Evolutionary conservation across 1,139 yeast species (phyloP), one percentile per base, ranked within the genome.

Genomic region (Yamadazyma diddensiae): DNA sequence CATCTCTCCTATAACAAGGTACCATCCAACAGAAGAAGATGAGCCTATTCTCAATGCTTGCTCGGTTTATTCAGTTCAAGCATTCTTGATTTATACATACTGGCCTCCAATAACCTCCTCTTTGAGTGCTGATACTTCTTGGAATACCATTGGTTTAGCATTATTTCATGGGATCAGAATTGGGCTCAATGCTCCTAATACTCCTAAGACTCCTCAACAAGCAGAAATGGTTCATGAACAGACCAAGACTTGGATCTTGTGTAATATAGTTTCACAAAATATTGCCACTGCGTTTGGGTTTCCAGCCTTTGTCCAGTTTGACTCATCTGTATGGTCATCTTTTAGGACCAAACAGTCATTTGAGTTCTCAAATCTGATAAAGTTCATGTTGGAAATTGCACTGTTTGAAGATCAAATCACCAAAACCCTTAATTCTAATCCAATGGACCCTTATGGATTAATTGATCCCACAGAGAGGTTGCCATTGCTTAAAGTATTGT

Each of bases 41-140:
- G 83, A 82, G 45, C 94, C 95, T 1, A 75, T 84, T 9, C 66
- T 85, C 49, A 90, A 90, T 49, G 94, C 87, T 1, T 85, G 95
- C 10, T 83, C 95, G n/a, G 96, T 90, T 0, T 90, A 82, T 52
- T 84, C 95, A 0, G 97, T 90, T 1, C 98, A 92, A 55, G 97
- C 97, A 0, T 82, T 90, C 43, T 61, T 92, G 21, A 65, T 92
- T 5, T 87, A 85, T 55, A 82, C 97, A 1, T 79, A 82, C 55
- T 92, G 97, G 97, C 97, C 97, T 0, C 95, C 97, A 2, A 71
- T 90, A 29, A 86, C 97, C 0, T 87, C 97, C 1, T 86, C 97
- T 0, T 69, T 92, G 30, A 84, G 94, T 57, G 96, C 97, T 0
- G 97, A 92, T 52, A 83, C 95, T 4, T 83, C 95, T 3, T 92